Evolutionary conservation across 2,329 filamentous ascomycete species (phyloP).

Genomic region (Pyricularia grisea): DNA sequence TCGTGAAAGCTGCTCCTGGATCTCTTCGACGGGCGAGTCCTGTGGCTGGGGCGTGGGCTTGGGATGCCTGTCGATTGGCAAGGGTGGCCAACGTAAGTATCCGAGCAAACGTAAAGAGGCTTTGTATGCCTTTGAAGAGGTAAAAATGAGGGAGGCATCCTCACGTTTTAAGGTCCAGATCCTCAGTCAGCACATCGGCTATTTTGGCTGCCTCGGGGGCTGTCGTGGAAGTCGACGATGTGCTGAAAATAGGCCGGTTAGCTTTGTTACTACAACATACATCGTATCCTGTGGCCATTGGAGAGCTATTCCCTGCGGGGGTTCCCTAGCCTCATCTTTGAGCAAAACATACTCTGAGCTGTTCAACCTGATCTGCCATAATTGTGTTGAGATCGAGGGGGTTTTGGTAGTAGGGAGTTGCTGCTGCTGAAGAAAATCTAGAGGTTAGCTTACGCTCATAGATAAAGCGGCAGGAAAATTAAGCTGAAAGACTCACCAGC

Average conservation of each 20-base stretch:
- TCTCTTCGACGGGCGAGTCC: neutral
- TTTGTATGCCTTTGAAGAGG: neutral
- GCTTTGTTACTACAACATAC: neutral
- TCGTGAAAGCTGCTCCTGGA: conserved; percentile 26
- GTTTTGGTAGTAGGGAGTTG: neutral
- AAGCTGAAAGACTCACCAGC: conserved; percentile 15
- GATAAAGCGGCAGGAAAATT: neutral
- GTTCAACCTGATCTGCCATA: conserved; percentile 6
- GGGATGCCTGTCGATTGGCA: neutral
- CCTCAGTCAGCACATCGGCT: neutral
- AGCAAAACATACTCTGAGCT: conserved; percentile 9
- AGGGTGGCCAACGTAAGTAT: neutral
- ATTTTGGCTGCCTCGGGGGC: neutral
- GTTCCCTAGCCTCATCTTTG: neutral
- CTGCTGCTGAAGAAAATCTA: neutral
- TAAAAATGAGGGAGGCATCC: neutral
- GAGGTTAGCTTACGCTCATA: neutral
- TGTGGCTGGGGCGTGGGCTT: neutral
- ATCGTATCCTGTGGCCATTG: neutral
- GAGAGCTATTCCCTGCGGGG: neutral
- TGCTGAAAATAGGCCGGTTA: neutral
- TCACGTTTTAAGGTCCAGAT: neutral
- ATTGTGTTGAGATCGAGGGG: conserved; percentile 6
- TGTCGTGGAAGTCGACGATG: neutral
- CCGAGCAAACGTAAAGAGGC: neutral